Percentiles rank a stretch among this genome's conserved stretches.
Evolutionary conservation across 345 rosid species (phyloP).

Genomic region (Eucalyptus leucophloia): DNA sequence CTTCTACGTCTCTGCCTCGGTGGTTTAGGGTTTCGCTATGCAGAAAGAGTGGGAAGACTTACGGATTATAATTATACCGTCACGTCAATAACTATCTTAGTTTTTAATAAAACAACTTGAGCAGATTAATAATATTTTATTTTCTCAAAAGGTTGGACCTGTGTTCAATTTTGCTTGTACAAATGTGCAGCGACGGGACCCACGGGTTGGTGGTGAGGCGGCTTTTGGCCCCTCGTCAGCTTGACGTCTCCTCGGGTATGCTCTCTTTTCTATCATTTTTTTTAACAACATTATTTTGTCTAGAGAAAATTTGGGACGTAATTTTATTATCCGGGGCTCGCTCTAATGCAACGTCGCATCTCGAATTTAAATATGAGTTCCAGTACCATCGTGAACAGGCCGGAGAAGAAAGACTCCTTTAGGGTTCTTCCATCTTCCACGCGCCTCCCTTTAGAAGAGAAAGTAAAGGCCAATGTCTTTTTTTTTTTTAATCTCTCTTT

Average conservation of each 20-base stretch:
- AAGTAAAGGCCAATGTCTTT: neutral
- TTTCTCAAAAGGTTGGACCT: neutral
- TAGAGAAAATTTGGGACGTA: neutral
- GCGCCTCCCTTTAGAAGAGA: neutral
- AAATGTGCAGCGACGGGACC: neutral
- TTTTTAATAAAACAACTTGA: neutral
- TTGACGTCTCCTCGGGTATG: neutral
- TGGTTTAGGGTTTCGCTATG: neutral
- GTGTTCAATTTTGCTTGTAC: neutral
- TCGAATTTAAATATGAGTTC: neutral
- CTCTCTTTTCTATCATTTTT: neutral
- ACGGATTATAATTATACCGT: neutral
- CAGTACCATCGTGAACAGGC: neutral
- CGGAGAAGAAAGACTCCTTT: neutral
- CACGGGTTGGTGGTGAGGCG: neutral
- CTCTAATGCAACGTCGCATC: neutral
- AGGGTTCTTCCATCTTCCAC: neutral
- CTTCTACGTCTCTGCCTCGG: neutral
- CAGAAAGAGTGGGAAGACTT: neutral
- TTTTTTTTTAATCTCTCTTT: neutral
- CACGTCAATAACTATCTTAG: neutral
- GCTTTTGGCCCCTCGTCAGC: neutral
- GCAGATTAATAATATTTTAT: neutral
- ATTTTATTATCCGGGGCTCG: neutral
- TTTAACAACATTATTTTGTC: neutral